Base-by-base conservation (phyloP, 805 yeast genomes). In the Ogataea philodendri region DNA sequence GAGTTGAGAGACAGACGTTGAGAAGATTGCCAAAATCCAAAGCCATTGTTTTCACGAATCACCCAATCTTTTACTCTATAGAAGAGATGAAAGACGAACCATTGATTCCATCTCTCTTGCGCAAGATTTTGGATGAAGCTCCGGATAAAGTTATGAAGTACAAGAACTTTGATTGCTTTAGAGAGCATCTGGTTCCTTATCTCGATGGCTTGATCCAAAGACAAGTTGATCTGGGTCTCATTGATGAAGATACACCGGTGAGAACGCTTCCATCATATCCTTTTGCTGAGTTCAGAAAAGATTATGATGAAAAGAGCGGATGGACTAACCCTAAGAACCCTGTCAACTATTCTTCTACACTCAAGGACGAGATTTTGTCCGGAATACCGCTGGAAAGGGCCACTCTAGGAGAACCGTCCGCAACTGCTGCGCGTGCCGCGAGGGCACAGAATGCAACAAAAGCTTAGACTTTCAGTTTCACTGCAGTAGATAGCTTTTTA, bases 71-170 rank as follows among this genome's bases (percentile, higher is more conserved):
- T 53, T 84, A 84, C 57, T 74, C 83, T 2, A 76, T 84, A 26
- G 89, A 83, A 24, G 90, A 84, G 51, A 77, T 84, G 76, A 82
- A 84, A 43, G 88, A 84, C 51, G 87, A 82, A 52, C 90, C 94
- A 3, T 57, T 80, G 50, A 74, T 84, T 16, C 87, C 88, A 6
- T 74, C 84, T 0, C 63, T 81, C 31, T 55, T 81, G 31, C 71
- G 72, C 51, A 80, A 78, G 48, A 76, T 79, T 32, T 62, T 81
- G 21, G 74, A 62, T 44, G 86, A 81, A 54, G 86, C 77, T 0
- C 86, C 87, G 7, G 78, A 74, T 43, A 72, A 70, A 32, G 81
- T 81, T 41, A 59, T 76, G 51, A 74, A 75, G 53, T 82, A 81
- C 59, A 81, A 81, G 54, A 70, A 70, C 45, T 81, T 80, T 46